Percentiles rank a stretch among this genome's conserved stretches.
phyloP scores from a whole-genome alignment of 305 asterid species.

The Solanum chacoense region DNA sequence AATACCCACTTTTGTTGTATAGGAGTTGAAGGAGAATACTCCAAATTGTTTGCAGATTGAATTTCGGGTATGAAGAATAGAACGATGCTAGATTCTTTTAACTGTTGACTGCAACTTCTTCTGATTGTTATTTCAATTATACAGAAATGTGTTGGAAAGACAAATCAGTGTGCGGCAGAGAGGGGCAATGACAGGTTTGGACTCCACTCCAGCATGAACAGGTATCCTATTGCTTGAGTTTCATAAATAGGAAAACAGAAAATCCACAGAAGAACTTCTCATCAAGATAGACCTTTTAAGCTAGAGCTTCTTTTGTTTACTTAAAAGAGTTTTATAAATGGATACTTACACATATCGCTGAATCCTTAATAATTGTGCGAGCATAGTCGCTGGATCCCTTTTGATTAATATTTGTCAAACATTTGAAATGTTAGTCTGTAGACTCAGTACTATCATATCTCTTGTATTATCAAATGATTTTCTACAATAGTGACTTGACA shows the following conservation, averaged over 20 bases:
- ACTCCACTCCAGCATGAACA: constrained; percentile 26
- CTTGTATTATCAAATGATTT: neutral
- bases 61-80: constrained; percentile 25
- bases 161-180: constrained; percentile 42
- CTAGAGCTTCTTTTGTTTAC: neutral
- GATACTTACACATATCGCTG: neutral
- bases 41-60: constrained; percentile 33
- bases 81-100: neutral
- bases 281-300: neutral
- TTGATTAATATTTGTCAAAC: neutral
- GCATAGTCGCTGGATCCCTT: neutral
- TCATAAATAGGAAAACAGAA: neutral
- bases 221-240: constrained; percentile 18
- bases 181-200: constrained; percentile 24
- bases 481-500: neutral
- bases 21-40: constrained; percentile 36
- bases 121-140: neutral
- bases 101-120: neutral
- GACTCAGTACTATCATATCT: neutral
- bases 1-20: neutral
- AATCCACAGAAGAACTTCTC: neutral
- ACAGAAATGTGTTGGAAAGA: constrained; percentile 42
- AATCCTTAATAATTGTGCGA: neutral
- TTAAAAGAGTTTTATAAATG: neutral
- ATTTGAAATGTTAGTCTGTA: neutral